Evolutionary conservation across 129 eudicot genomes (phyloP), one percentile per base, ranked within the genome.

Genomic region (Flaveria ramosissima): DNA sequence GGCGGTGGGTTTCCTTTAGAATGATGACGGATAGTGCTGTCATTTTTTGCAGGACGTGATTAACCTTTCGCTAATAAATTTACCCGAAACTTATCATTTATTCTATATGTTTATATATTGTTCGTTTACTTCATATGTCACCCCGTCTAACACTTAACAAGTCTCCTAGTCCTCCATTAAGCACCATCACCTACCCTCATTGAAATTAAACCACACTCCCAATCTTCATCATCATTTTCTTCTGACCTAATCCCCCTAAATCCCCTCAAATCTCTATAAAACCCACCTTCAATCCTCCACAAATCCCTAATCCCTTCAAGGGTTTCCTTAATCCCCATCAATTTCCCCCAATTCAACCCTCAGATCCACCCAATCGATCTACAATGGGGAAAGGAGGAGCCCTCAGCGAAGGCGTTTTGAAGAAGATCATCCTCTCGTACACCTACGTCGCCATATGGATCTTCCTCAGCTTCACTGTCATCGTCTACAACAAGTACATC

Each of bases 401-500:
- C 30, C 36, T 88, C 50, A 79, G 85, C 74, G 92, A 90, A 21
- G 90, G 92, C 6, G 89, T 88, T 0, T 6, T 90, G 43, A 85
- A 82, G 77, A 90, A 84, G 62, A 82, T 90, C 80, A 65, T 90
- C 39, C 70, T 90, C 0, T 85, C 96, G 13, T 90, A 90, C 87
- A 83, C 90, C 16, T 90, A 90, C 6, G 92, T 90, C 0, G 87
- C 85, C 30, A 86, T 90, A 2, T 90, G 96, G 96, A 90, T 90
- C 87, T 85, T 78, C 64, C 82, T 90, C 72, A 77, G 85, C 71
- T 90, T 88, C 86, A 85, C 87, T 14, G 96, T 90, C 7, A 90
- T 90, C 72, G 89, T 90, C 17, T 90, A 88, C 96, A 90, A 90
- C 86, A 90, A 90, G 65, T 90, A 85, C 88, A 89, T 89, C 78